These are phyloP conservation scores for Pythium scleroteichum DNA, from an alignment of 352 stramenopile genomes.

Conservation along the genomic window DNA sequence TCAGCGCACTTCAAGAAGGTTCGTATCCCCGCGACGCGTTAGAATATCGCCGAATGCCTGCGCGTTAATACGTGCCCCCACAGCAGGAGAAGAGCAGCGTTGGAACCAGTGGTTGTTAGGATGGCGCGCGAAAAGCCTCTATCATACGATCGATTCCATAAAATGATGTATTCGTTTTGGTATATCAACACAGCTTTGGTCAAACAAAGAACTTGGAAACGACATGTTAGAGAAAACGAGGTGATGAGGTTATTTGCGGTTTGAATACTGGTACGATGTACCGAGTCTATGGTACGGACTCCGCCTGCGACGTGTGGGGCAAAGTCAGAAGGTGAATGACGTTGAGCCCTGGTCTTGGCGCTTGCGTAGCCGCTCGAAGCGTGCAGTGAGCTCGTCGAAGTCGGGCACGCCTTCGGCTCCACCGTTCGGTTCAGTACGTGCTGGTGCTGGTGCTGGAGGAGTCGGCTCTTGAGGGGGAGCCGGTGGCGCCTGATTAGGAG, in stretches of 20 bases:
- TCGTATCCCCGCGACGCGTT: conserved; percentile 19
- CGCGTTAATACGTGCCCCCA: too few relatives aligned
- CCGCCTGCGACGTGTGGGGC: conserved; percentile 24
- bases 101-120: conserved; percentile 17
- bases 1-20: conserved; percentile 22
- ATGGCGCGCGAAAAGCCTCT: conserved; percentile 6
- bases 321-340: conserved; percentile 60
- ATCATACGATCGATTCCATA: background rate
- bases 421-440: conserved; percentile 9
- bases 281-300: conserved; percentile 19
- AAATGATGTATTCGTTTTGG: background rate
- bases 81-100: too few relatives aligned
- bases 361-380: conserved; percentile 90
- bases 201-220: background rate
- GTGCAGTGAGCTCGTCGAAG: conserved; percentile 93
- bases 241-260: conserved; percentile 27
- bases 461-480: conserved; percentile 12
- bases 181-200: too few relatives aligned
- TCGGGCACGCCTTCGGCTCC: conserved; percentile 58
- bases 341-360: conserved; percentile 61
- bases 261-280: conserved; percentile 24
- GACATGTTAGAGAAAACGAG: conserved; percentile 22
- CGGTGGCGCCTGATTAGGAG: conserved; percentile 1
- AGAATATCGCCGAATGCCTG: too few relatives aligned
- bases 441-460: conserved; percentile 10